Conservation (phyloP, 2,329 filamentous ascomycete species). For the Amauroascus verrucosus region DNA sequence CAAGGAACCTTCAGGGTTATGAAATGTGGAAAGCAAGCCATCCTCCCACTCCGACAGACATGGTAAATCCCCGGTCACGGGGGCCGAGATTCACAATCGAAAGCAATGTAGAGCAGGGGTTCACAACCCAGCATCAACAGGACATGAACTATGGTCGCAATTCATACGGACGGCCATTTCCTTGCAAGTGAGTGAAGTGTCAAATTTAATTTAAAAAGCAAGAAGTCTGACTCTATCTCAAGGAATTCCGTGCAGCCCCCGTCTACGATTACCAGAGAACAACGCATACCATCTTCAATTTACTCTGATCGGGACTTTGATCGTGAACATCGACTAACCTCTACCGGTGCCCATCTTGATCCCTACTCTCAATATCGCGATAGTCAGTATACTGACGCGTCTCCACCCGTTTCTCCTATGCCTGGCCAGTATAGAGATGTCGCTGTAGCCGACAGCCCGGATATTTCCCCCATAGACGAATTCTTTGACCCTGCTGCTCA, state of each 20-base stretch:
- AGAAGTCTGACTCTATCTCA: not conserved
- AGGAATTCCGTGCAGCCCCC: not conserved
- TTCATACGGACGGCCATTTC: not conserved
- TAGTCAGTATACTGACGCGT: slow-evolving; percentile 31
- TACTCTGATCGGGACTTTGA: slow-evolving; percentile 8
- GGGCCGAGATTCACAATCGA: not conserved
- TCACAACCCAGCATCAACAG: not conserved
- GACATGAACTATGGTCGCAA: not conserved
- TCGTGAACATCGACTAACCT: not conserved
- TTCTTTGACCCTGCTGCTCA: slow-evolving; percentile 15
- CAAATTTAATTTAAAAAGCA: not conserved
- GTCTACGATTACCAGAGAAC: slow-evolving; percentile 1
- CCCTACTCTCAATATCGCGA: slow-evolving; percentile 13
- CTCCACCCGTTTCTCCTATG: slow-evolving; percentile 38
- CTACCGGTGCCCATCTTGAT: not conserved
- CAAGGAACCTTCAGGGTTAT: not conserved
- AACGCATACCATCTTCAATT: slow-evolving; percentile 10
- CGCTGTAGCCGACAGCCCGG: slow-evolving; percentile 20
- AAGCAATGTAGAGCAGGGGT: not conserved
- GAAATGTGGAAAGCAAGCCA: slow-evolving; percentile 11
- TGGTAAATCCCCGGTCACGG: not conserved
- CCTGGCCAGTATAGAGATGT: slow-evolving; percentile 17
- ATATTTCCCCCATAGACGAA: slow-evolving; percentile 36
- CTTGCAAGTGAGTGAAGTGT: not conserved
- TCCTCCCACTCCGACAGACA: slow-evolving; percentile 5